A percentile compares a stretch with the other conserved stretches of the same genome.
Evolutionary conservation across 148 eudicot species (phyloP).

Genomic region (Rhododendron ovatum): DNA sequence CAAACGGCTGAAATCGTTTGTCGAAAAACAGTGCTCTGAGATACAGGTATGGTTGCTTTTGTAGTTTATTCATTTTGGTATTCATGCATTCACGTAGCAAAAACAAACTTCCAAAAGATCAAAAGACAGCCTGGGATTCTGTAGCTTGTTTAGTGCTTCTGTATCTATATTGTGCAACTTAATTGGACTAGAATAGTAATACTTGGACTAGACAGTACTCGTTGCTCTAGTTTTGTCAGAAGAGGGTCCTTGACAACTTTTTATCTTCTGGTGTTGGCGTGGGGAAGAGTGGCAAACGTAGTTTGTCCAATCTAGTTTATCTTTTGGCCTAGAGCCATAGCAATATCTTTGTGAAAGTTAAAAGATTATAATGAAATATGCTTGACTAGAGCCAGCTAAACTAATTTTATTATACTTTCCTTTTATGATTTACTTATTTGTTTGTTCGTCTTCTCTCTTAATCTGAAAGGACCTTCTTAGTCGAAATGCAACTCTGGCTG

Average conservation of each 20-base stretch:
- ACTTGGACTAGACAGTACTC: neutral
- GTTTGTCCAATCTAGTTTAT: neutral
- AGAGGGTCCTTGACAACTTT: neutral
- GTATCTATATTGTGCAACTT: neutral
- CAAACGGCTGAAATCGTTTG: slow-evolving; percentile 66
- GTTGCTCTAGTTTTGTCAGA: neutral
- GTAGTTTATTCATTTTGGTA: neutral
- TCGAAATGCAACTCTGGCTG: slow-evolving; percentile 74
- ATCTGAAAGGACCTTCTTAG: slow-evolving; percentile 66
- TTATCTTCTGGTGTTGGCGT: neutral
- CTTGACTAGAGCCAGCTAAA: neutral
- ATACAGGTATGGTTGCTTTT: slow-evolving; percentile 54
- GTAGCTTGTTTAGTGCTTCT: neutral
- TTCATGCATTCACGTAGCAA: neutral
- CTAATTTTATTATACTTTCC: neutral
- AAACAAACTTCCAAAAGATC: too few species aligned
- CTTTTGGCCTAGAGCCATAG: neutral
- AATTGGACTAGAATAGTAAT: neutral
- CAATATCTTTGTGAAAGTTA: neutral
- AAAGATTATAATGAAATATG: neutral
- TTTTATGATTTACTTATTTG: neutral
- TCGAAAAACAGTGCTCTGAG: slow-evolving; percentile 88
- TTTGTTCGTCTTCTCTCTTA: neutral
- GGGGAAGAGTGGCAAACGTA: neutral
- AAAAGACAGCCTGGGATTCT: neutral